Conservation (phyloP, 2,329 filamentous ascomycete species). For the Trichoderma sp. region DNA sequence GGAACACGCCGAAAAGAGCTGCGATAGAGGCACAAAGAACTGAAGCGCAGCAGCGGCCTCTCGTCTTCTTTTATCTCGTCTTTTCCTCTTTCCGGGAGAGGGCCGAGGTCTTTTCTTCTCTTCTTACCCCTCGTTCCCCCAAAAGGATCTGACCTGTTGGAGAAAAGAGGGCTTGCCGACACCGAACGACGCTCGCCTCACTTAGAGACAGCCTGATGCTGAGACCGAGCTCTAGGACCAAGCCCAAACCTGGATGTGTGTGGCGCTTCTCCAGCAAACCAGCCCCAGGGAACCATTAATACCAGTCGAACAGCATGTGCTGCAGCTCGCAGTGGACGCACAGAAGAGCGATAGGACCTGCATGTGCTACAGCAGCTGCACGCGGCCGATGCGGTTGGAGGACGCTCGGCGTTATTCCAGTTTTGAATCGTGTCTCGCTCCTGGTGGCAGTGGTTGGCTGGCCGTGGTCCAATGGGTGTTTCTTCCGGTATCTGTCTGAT, state of each 20-base stretch:
- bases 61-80: background rate
- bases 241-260: background rate
- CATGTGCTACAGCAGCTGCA: constrained; percentile 23
- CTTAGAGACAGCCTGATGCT: background rate
- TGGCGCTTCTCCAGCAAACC: background rate
- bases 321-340: constrained; percentile 4
- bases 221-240: background rate
- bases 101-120: background rate
- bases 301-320: background rate
- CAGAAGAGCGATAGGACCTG: background rate
- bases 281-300: background rate
- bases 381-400: constrained; percentile 7
- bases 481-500: background rate
- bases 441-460: background rate
- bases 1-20: background rate
- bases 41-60: background rate
- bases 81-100: background rate
- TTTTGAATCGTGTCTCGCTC: background rate
- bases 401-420: background rate
- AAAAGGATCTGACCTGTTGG: background rate
- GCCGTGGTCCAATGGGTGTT: background rate
- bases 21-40: background rate
- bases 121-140: background rate
- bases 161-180: background rate
- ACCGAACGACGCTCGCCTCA: background rate